Evolutionary conservation across 2,329 filamentous ascomycete species (phyloP).

Genomic region (Sordariomycetes sp.): DNA sequence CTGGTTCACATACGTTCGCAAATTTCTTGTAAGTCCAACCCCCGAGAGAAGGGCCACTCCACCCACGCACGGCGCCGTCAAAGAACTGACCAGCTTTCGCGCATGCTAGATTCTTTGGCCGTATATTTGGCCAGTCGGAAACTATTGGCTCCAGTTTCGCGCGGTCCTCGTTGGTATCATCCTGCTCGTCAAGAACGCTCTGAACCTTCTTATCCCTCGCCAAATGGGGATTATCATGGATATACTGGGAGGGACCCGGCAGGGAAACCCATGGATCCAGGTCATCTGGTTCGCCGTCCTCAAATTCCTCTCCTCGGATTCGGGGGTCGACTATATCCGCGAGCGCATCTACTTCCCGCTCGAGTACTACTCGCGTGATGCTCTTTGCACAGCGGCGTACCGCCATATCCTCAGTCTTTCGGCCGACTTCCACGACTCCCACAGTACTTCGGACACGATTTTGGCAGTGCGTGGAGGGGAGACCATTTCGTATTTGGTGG

Average conservation of each 20-base stretch:
- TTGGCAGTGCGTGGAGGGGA: conserved; percentile 44
- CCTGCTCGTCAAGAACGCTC: conserved; percentile 56
- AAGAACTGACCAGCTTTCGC: not conserved
- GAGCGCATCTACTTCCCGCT: conserved; percentile 48
- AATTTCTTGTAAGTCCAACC: conserved; percentile 46
- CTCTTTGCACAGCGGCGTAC: conserved; percentile 42
- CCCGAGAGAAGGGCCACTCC: not conserved
- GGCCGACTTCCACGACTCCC: conserved; percentile 50
- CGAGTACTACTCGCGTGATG: conserved; percentile 44
- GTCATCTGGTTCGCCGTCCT: conserved; percentile 40
- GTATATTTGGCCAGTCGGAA: conserved; percentile 65
- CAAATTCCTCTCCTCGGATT: conserved; percentile 41
- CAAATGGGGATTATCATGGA: conserved; percentile 74
- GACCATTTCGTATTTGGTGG: conserved; percentile 43
- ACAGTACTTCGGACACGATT: conserved; percentile 47
- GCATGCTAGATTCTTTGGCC: conserved; percentile 57
- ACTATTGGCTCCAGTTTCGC: conserved; percentile 55
- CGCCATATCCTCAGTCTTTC: conserved; percentile 51
- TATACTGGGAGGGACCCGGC: conserved; percentile 41
- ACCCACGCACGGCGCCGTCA: not conserved
- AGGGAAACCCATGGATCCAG: conserved; percentile 39
- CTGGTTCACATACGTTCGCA: conserved; percentile 67
- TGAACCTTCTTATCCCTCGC: conserved; percentile 70
- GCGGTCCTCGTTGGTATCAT: conserved; percentile 57
- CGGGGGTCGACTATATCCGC: conserved; percentile 40